phyloP scores from a whole-genome alignment of 768 basidiomycete species.

The Pisolithus microcarpus region DNA sequence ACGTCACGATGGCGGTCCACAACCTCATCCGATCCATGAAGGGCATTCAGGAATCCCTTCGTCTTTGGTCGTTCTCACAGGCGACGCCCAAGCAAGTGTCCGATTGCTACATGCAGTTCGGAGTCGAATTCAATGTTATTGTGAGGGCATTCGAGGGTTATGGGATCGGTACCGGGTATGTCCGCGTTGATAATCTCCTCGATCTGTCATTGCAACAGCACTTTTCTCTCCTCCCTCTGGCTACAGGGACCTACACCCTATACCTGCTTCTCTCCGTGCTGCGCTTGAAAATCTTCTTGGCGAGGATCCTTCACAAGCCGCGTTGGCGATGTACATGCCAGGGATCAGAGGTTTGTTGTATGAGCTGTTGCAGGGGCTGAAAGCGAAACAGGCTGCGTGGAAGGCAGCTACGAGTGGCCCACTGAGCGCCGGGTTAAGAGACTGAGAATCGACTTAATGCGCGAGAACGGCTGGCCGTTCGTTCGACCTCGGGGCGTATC shows the following conservation, averaged over 20 bases:
- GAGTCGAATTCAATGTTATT: conserved; percentile 81
- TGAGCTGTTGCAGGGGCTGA: conserved; percentile 35
- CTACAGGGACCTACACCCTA: conserved; percentile 33
- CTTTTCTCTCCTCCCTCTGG: background rate
- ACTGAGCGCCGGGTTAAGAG: background rate
- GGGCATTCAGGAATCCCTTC: conserved; percentile 65
- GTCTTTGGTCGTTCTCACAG: conserved; percentile 56
- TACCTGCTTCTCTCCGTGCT: conserved; percentile 31
- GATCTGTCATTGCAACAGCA: background rate
- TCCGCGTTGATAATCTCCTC: conserved; percentile 4
- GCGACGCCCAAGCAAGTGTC: conserved; percentile 70
- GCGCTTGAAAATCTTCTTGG: conserved; percentile 40
- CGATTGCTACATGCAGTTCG: conserved; percentile 84
- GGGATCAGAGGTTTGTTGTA: conserved; percentile 29
- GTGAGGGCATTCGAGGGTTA: conserved; percentile 68
- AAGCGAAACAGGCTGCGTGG: conserved; percentile 37
- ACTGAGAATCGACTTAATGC: too few relatives aligned
- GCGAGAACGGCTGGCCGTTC: too few relatives aligned
- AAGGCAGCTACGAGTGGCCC: background rate
- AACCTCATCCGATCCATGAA: conserved; percentile 77
- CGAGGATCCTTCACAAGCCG: conserved; percentile 30
- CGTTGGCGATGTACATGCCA: conserved; percentile 33
- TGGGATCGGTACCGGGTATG: conserved; percentile 73
- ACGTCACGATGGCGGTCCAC: conserved; percentile 57
- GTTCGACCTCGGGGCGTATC: too few relatives aligned